Evolutionary conservation across 2,329 filamentous ascomycete genomes (phyloP), one percentile per base, ranked within the genome.

Genomic region (Fusarium piperis): DNA sequence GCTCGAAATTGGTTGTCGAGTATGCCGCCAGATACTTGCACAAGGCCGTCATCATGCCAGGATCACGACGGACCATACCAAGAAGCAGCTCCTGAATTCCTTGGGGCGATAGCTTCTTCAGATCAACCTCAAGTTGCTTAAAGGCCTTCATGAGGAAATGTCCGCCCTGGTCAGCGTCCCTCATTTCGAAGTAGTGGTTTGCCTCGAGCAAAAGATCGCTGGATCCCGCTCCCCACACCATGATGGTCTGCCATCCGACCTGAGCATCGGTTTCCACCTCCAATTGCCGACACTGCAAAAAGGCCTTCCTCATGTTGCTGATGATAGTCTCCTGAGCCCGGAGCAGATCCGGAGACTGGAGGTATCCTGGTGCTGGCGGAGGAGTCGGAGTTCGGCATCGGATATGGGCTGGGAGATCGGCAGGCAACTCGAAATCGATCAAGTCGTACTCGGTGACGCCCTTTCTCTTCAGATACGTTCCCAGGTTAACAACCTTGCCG

Each of bases 371-470:
- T 20, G 80, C 79, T 15, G 82, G 82, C 11, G 83, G 83, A 36
- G 83, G 83, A 35, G 83, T 84, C 51, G 83, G 83, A 11, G 83
- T 85, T 72, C 83, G 82, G 58, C 83, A 85, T 71, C 82, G 81
- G 32, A 85, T 80, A 57, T 85, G 82, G 3, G 81, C 79, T 23
- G 83, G 83, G 20, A 85, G 78, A 65, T 85, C 80, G 58, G 81
- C 80, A 15, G 82, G 79, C 41, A 81, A 74, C 65, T 84, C 82
- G 59, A 85, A 84, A 71, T 85, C 84, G 51, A 85, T 80, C 70
- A 87, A 80, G 63, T 87, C 85, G 72, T 86, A 86, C 71, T 87
- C 85, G 12, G 85, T 86, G 26, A 87, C 85, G 33, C 85, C 85
- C 70, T 87, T 87, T 59, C 85, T 80, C 75, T 86, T 86, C 23